phyloP scores from a whole-genome alignment of 2,329 filamentous ascomycete genomes.

The Arthrinium puccinioides region DNA sequence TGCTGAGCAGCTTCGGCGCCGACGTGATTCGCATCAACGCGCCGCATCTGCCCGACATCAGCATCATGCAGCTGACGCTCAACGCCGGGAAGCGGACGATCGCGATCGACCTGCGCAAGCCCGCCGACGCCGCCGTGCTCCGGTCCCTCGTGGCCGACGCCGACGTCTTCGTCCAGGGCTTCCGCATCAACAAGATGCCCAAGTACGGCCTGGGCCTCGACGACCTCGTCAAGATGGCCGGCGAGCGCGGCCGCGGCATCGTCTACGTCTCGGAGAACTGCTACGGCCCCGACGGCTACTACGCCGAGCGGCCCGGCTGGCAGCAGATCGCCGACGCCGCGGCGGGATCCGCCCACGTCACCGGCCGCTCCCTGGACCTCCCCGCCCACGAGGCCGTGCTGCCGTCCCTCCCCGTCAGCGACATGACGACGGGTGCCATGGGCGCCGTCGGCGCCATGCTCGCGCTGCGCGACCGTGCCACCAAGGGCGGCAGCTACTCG shows the following conservation, averaged over 20 bases:
- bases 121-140: conserved; percentile 30
- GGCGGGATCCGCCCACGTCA: conserved; percentile 24
- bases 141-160: conserved; percentile 35
- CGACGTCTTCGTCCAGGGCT: conserved; percentile 48
- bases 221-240: conserved; percentile 30
- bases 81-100: conserved; percentile 40
- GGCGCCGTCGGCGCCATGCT: conserved; percentile 24
- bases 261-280: conserved; percentile 43
- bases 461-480: conserved; percentile 23
- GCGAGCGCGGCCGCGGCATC: conserved; percentile 31
- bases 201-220: conserved; percentile 32
- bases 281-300: conserved; percentile 40
- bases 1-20: conserved; percentile 35
- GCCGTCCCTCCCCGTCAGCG: conserved; percentile 23
- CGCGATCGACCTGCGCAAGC: conserved; percentile 36
- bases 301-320: conserved; percentile 38
- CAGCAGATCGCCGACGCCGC: conserved; percentile 40
- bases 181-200: conserved; percentile 35
- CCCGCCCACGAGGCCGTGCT: conserved; percentile 19
- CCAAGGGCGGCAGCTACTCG: conserved; percentile 21
- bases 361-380: conserved; percentile 18
- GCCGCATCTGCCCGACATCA: conserved; percentile 33
- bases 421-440: conserved; percentile 26
- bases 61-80: conserved; percentile 29
- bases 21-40: conserved; percentile 38